Conservation (phyloP, 495 filamentous ascomycete genomes). For the Aspergillus steynii region DNA sequence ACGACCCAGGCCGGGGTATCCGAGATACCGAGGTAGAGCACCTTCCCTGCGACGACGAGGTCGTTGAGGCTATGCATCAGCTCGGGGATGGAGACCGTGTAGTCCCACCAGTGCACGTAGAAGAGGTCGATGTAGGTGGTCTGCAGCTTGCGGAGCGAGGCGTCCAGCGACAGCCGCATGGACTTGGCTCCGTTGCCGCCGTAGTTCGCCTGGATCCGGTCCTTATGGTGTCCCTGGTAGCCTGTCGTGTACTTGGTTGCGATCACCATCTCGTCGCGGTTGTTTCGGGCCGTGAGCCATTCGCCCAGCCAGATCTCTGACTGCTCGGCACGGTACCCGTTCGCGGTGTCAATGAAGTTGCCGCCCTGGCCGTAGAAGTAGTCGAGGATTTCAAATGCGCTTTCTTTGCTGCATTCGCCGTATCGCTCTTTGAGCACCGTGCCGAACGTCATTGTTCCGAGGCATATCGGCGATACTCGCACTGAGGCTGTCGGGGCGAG, state of each 20-base stretch:
- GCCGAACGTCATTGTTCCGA: constrained; percentile 66
- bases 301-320: constrained; percentile 76
- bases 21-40: constrained; percentile 67
- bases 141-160: constrained; percentile 57
- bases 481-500: constrained; percentile 59
- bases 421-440: constrained; percentile 50
- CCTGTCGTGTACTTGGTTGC: constrained; percentile 68
- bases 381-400: constrained; percentile 64
- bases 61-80: constrained; percentile 68
- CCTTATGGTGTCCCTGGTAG: constrained; percentile 25
- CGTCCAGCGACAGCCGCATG: constrained; percentile 52
- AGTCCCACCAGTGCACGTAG: constrained; percentile 71
- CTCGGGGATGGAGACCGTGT: constrained; percentile 61
- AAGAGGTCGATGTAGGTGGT: constrained; percentile 64
- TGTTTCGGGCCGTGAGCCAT: constrained; percentile 61
- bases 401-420: constrained; percentile 62
- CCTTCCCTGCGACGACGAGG: constrained; percentile 61
- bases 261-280: constrained; percentile 64
- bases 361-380: constrained; percentile 65
- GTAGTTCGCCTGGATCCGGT: constrained; percentile 50
- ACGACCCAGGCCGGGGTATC: constrained; percentile 76
- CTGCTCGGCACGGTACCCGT: constrained; percentile 68
- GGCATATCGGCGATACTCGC: constrained; percentile 59
- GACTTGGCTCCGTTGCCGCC: constrained; percentile 60
- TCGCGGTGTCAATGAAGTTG: constrained; percentile 77